Evolutionary conservation across 129 eudicot species (phyloP).

Genomic region (Kitagawia praeruptora): DNA sequence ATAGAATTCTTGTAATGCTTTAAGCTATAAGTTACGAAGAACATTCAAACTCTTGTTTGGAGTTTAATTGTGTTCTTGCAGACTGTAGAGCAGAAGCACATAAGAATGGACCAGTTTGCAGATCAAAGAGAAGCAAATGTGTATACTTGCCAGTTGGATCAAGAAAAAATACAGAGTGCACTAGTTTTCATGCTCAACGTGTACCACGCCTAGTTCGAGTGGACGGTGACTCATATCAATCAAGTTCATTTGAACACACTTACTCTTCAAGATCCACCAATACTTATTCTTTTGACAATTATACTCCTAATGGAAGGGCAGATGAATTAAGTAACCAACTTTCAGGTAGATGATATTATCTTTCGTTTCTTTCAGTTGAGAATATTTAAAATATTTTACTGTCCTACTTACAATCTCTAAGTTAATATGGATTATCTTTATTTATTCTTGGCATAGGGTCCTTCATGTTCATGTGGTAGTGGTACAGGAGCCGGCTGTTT

Average conservation of each 20-base stretch:
- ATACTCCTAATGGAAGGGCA: slow-evolving; percentile 2
- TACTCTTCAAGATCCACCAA: slow-evolving; percentile 4
- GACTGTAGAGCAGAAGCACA: neutral
- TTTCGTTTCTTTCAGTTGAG: no score
- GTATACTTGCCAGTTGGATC: slow-evolving; percentile 17
- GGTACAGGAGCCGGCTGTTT: no score
- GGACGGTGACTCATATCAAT: neutral
- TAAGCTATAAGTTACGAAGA: neutral
- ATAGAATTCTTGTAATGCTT: neutral
- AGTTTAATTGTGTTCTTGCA: slow-evolving; percentile 3
- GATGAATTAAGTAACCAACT: slow-evolving; percentile 2
- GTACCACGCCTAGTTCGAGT: neutral
- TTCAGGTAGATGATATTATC: slow-evolving; percentile 7
- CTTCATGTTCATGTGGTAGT: no score
- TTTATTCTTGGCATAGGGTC: neutral
- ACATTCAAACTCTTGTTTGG: neutral
- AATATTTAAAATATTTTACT: neutral
- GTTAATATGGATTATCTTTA: neutral
- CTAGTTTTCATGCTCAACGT: slow-evolving; percentile 12
- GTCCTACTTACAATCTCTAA: neutral
- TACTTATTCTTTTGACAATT: neutral
- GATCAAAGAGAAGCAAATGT: slow-evolving; percentile 30
- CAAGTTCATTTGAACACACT: neutral
- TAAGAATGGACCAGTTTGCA: slow-evolving; percentile 2
- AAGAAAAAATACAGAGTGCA: slow-evolving; percentile 4